Percentiles rank a stretch among this genome's conserved stretches.
These are phyloP conservation scores for Xylariaceae sp. DNA, from an alignment of 2,329 filamentous ascomycete genomes.

Conservation along the genomic window DNA sequence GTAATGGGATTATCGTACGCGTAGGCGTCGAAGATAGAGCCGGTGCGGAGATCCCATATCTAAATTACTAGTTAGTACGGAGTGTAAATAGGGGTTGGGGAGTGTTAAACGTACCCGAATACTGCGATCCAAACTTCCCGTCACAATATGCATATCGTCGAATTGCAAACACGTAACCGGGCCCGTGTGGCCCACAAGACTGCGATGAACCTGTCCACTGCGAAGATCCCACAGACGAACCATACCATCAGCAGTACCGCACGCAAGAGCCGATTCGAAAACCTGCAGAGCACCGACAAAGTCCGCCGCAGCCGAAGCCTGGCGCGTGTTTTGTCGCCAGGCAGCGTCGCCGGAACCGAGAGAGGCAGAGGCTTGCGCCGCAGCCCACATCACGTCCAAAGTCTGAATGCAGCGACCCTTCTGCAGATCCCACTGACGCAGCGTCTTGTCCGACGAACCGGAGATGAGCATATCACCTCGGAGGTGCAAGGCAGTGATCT, in stretches of 20 bases:
- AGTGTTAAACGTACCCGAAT: slow-evolving; percentile 66
- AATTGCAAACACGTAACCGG: slow-evolving; percentile 94
- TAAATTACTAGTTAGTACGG: slow-evolving; percentile 35
- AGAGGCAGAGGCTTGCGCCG: slow-evolving; percentile 76
- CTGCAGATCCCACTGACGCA: slow-evolving; percentile 95
- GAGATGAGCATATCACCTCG: slow-evolving; percentile 85
- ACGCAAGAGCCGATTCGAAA: slow-evolving; percentile 91
- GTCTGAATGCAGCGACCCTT: slow-evolving; percentile 98
- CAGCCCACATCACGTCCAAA: slow-evolving; percentile 95
- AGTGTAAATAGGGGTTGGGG: neutral
- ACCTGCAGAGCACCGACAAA: slow-evolving; percentile 94
- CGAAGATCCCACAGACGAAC: slow-evolving; percentile 94
- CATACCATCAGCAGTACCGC: slow-evolving; percentile 96
- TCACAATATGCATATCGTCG: slow-evolving; percentile 91
- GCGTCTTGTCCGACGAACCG: slow-evolving; percentile 92
- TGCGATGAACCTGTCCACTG: slow-evolving; percentile 94
- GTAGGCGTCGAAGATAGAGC: slow-evolving; percentile 91
- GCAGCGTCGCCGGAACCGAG: slow-evolving; percentile 54
- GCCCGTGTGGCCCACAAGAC: slow-evolving; percentile 90
- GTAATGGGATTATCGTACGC: slow-evolving; percentile 90
- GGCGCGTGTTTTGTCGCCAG: slow-evolving; percentile 70
- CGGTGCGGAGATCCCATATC: slow-evolving; percentile 98
- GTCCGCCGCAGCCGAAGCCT: slow-evolving; percentile 66
- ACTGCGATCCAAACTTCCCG: slow-evolving; percentile 85
- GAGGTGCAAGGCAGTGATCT: slow-evolving; percentile 92